Conservation (phyloP, 345 rosid genomes). For the Salix arbutifolia region DNA sequence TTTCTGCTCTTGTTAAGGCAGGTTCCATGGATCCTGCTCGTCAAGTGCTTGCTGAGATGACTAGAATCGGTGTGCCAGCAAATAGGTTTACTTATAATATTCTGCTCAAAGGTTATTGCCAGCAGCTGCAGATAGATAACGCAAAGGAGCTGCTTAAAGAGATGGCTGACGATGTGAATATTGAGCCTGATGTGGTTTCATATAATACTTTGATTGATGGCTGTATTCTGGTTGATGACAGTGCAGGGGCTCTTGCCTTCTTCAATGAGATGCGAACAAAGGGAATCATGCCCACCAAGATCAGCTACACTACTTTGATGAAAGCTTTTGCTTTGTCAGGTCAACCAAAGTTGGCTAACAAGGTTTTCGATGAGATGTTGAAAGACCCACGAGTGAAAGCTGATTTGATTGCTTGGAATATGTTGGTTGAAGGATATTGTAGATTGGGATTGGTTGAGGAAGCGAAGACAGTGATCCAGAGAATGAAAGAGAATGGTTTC, state of each 20-base stretch:
- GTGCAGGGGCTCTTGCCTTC: slow-evolving; percentile 72
- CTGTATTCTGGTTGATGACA: slow-evolving; percentile 79
- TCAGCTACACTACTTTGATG: slow-evolving; percentile 94
- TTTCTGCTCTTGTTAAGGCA: slow-evolving; percentile 75
- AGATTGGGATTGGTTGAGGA: slow-evolving; percentile 73
- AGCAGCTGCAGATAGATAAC: slow-evolving; percentile 61
- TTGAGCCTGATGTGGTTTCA: slow-evolving; percentile 86
- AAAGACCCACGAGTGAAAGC: slow-evolving; percentile 72
- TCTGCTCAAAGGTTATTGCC: slow-evolving; percentile 88
- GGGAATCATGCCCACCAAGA: slow-evolving; percentile 78
- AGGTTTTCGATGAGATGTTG: slow-evolving; percentile 87
- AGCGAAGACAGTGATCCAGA: slow-evolving; percentile 60
- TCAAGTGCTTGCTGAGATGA: slow-evolving; percentile 80
- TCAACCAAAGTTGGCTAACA: slow-evolving; percentile 82
- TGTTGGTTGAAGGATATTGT: slow-evolving; percentile 84
- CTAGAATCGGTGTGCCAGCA: slow-evolving; percentile 69
- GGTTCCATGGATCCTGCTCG: slow-evolving; percentile 81
- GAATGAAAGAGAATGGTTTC: slow-evolving; percentile 68
- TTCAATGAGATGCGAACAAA: slow-evolving; percentile 81
- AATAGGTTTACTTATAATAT: slow-evolving; percentile 82
- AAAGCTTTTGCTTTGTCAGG: slow-evolving; percentile 86
- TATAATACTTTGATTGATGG: slow-evolving; percentile 85
- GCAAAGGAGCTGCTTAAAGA: slow-evolving; percentile 72
- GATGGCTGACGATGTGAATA: slow-evolving; percentile 52
- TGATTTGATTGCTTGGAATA: slow-evolving; percentile 84